phyloP scores from a whole-genome alignment of 2,329 filamentous ascomycete species.

The Periconia macrospinosa region DNA sequence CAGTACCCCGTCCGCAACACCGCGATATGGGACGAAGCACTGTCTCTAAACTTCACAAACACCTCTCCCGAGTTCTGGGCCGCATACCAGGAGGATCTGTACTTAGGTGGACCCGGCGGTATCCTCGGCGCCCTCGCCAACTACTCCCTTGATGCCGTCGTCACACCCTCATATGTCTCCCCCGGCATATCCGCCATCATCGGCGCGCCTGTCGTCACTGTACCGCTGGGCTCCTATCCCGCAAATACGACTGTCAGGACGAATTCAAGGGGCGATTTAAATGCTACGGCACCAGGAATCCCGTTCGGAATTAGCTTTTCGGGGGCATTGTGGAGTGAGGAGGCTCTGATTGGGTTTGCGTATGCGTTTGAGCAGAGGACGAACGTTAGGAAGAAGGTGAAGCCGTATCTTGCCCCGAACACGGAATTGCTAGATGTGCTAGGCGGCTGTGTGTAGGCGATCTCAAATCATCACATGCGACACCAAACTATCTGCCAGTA shows the following conservation, averaged over 20 bases:
- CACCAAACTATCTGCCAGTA: no score
- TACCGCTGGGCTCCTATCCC: conserved; percentile 63
- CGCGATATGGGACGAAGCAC: conserved; percentile 55
- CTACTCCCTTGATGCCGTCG: conserved; percentile 62
- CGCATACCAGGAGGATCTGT: conserved; percentile 56
- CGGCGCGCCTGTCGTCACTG: conserved; percentile 63
- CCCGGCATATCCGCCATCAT: conserved; percentile 57
- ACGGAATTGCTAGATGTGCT: conserved; percentile 51
- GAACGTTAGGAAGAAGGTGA: conserved; percentile 49
- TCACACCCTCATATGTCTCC: conserved; percentile 59
- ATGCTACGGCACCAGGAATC: conserved; percentile 56
- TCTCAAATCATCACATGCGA: no score
- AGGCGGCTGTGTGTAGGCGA: no score
- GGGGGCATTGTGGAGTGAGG: conserved; percentile 63
- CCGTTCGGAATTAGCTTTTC: conserved; percentile 67
- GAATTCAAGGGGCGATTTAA: conserved; percentile 55
- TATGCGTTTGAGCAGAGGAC: conserved; percentile 70
- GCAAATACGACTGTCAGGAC: conserved; percentile 49
- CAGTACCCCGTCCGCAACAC: conserved; percentile 66
- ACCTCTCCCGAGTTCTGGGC: conserved; percentile 60
- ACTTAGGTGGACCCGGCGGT: conserved; percentile 61
- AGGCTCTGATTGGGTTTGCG: conserved; percentile 63
- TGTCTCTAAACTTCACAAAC: conserved; percentile 59
- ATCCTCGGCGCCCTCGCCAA: conserved; percentile 62
- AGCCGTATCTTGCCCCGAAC: conserved; percentile 53